Evolutionary conservation across 2,329 filamentous ascomycete species (phyloP), one percentile per base, ranked within the genome.

Genomic region (Exophiala sideris): DNA sequence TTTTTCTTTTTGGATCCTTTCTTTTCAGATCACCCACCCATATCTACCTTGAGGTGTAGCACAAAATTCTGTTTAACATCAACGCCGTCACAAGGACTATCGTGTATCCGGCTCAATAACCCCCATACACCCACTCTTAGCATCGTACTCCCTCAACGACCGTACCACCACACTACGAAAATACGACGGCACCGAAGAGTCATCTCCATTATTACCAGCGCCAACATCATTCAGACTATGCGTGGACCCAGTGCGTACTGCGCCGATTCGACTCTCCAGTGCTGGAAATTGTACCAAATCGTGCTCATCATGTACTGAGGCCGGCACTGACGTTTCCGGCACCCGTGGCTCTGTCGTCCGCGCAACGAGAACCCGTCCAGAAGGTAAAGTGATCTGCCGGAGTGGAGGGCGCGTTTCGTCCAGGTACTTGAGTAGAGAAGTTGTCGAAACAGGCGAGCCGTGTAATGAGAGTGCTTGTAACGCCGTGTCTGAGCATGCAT

Each of bases 361-460:
- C 8, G 35, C 18, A 12, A 53, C 47, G 5, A 59, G 45, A 16
- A 46, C 39, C 1, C 47, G 47, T 3, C 53, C 53, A 14, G 50
- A 47, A 3, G 57, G 57, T 10, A 59, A 33, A 5, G 46, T 54
- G 14, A 59, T 21, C n/a, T 54, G 54, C 12, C 32, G 36, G 20
- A 59, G 29, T 5, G 21, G 33, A 5, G 53, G 53, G 3, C 38
- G 54, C 8, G 12, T 40, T 12, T 38, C 9, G n/a, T 57, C 48
- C 11, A 59, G 54, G 36, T 59, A 59, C 29, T n/a, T 20, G 32
- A 53, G 21, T 9, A 59, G n/a, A 1, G 48, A 14, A 8, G 44
- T 9, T 2, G 45, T 41, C 3, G 38, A 53, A 16, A 56, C 40
- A 5, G 33, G 33, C 2, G 45, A 59, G 21, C 40, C 40, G 20